Evolutionary conservation across 208 protist genomes (phyloP), one percentile per base, ranked within the genome.

Genomic region (Acanthamoeba triangularis): DNA sequence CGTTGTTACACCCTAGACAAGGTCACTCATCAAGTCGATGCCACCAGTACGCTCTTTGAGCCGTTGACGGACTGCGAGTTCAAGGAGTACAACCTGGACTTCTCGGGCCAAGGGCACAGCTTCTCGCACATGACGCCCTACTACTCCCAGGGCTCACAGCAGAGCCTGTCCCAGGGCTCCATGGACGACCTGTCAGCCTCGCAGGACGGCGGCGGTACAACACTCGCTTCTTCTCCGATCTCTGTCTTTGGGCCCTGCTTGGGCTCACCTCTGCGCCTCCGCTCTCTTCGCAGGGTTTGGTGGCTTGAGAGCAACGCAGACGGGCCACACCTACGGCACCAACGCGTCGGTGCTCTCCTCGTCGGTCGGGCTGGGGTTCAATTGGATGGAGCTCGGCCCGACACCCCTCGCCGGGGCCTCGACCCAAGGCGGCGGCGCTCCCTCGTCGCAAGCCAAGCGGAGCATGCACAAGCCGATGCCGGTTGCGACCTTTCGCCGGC

Each of bases 11-110:
- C 18, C 30, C 18, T 30, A 7, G 44, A 47, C 5, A 0, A 47
- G 44, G n/a, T 87, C 63, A 41, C 49, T 8, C 74, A 76, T 5
- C n/a, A 28, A 16, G 37, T 80, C 7, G 37, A 80, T 33, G 37
- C 14, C 44, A 11, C 4, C 52, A 88, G 80, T 23, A 49, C 96
- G 0, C 97, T 98, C 59, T 97, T 97, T 33, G 95, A 97, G 35
- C 95, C 96, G 35, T 54, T 98, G 11, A 95, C 72, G 23, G 95
- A 97, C 93, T 97, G 97, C 85, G 90, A 94, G 28, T 98, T 97
- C 78, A 96, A 96, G 56, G 97, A 97, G 52, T 96, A 96, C 52
- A 80, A 95, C 61, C 35, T 98, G 33, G 97, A 98, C 82, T 91
- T 96, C 11, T 95, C 96, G n/a, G 96, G 96, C 94, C 94, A 85